phyloP scores from a whole-genome alignment of 768 basidiomycete genomes.

The Boletus coccyginus region DNA sequence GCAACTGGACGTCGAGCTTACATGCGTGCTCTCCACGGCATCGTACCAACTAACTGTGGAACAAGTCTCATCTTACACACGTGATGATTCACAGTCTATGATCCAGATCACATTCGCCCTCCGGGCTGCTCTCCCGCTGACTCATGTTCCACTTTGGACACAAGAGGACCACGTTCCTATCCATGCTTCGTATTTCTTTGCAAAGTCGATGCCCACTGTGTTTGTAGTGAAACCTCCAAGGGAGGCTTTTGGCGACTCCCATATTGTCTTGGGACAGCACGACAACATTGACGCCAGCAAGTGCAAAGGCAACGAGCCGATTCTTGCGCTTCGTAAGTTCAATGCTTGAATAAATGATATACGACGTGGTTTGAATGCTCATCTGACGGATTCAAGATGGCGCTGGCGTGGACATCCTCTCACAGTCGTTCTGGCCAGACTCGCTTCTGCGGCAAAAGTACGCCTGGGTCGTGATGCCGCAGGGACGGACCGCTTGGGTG shows the following conservation, averaged over 20 bases:
- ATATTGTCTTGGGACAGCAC: background rate
- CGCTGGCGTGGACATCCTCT: slow-evolving; percentile 74
- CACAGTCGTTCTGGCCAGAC: slow-evolving; percentile 55
- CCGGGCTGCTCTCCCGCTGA: slow-evolving; percentile 41
- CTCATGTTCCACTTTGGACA: slow-evolving; percentile 45
- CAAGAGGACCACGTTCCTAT: slow-evolving; percentile 37
- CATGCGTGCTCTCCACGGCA: slow-evolving; percentile 19
- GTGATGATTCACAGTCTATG: too few species aligned
- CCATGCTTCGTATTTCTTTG: slow-evolving; percentile 58
- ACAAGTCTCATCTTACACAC: background rate
- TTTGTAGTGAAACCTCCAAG: slow-evolving; percentile 61
- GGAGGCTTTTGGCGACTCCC: slow-evolving; percentile 23
- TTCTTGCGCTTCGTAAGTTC: slow-evolving; percentile 62
- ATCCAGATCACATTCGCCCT: slow-evolving; percentile 21
- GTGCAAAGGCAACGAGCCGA: slow-evolving; percentile 40
- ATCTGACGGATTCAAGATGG: slow-evolving; percentile 55
- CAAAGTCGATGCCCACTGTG: slow-evolving; percentile 49
- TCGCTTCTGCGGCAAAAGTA: slow-evolving; percentile 55
- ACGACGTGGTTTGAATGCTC: background rate
- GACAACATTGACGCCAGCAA: background rate
- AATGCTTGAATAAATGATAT: background rate
- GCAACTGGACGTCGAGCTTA: slow-evolving; percentile 39
- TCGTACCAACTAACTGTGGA: background rate
- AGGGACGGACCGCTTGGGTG: slow-evolving; percentile 86
- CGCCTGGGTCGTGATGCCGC: slow-evolving; percentile 79